Percentiles rank a stretch among this genome's conserved stretches.
phyloP scores from a whole-genome alignment of 306 rosid species.

The Pachyrhizus erosus region DNA sequence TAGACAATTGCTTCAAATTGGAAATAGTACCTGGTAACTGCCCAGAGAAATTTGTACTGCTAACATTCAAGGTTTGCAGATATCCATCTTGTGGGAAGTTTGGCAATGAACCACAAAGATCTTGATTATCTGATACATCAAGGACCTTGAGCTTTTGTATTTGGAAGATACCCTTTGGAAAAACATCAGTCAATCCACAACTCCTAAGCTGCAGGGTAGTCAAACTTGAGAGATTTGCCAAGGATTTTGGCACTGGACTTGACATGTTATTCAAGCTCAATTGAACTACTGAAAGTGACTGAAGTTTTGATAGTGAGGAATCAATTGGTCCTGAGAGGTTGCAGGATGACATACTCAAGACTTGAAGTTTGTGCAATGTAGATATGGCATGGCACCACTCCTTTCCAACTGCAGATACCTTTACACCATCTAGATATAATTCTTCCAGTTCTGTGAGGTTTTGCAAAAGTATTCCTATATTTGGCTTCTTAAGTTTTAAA shows the following conservation, averaged over 20 bases:
- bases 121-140: constrained; percentile 34
- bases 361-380: constrained; percentile 26
- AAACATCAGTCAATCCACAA: constrained; percentile 2
- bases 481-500: constrained; percentile 38
- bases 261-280: constrained; percentile 35
- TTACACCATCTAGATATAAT: constrained; percentile 52
- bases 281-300: not conserved
- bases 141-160: constrained; percentile 19
- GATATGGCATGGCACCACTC: constrained; percentile 52
- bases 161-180: constrained; percentile 40
- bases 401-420: constrained; percentile 37
- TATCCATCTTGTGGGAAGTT: constrained; percentile 26
- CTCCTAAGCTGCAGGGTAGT: constrained; percentile 14
- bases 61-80: constrained; percentile 30
- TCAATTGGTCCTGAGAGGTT: constrained; percentile 44
- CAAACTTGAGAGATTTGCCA: constrained; percentile 33
- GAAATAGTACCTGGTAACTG: constrained; percentile 6
- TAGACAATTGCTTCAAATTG: constrained; percentile 24
- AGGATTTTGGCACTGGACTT: constrained; percentile 29
- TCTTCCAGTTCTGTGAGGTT: constrained; percentile 43
- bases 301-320: constrained; percentile 33
- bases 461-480: constrained; percentile 22
- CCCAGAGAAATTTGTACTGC: constrained; percentile 40
- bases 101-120: constrained; percentile 40
- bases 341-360: constrained; percentile 45